A percentile compares a stretch with the other conserved stretches of the same genome.
Evolutionary conservation across 2,329 filamentous ascomycete species (phyloP).

Genomic region (Cryoendolithus antarcticus): DNA sequence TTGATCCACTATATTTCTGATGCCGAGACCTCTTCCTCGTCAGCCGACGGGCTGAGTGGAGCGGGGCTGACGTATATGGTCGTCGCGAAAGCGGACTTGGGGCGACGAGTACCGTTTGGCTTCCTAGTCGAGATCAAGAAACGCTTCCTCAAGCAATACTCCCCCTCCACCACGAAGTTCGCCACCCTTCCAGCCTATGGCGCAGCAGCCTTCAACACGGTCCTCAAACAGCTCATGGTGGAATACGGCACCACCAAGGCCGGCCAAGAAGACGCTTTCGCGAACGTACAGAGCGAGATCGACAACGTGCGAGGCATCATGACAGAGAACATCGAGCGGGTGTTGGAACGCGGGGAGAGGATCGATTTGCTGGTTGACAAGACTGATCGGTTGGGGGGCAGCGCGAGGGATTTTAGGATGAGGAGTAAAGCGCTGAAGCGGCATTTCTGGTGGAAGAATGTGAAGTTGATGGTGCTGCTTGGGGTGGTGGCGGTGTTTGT

Average conservation of each 20-base stretch:
- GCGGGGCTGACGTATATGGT: slow-evolving; percentile 87
- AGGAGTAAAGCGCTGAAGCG: slow-evolving; percentile 75
- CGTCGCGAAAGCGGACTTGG: slow-evolving; percentile 67
- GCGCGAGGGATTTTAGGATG: slow-evolving; percentile 79
- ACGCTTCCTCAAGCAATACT: slow-evolving; percentile 65
- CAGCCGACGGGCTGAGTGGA: slow-evolving; percentile 26
- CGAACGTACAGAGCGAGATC: slow-evolving; percentile 76
- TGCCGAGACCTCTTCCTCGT: slow-evolving; percentile 30
- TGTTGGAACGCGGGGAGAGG: slow-evolving; percentile 79
- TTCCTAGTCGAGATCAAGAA: slow-evolving; percentile 85
- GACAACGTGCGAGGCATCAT: slow-evolving; percentile 86
- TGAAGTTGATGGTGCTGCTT: slow-evolving; percentile 79
- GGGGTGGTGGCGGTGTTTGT: slow-evolving; percentile 60
- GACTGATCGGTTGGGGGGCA: slow-evolving; percentile 82
- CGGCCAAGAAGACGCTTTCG: slow-evolving; percentile 67
- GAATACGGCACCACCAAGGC: slow-evolving; percentile 70
- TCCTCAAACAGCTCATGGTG: slow-evolving; percentile 65
- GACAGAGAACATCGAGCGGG: slow-evolving; percentile 85
- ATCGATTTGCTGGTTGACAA: slow-evolving; percentile 93
- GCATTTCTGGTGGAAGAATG: slow-evolving; percentile 99
- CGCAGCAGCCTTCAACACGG: slow-evolving; percentile 71
- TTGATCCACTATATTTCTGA: slow-evolving; percentile 95
- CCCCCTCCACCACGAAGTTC: slow-evolving; percentile 57
- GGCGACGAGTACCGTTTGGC: slow-evolving; percentile 81
- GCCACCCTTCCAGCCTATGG: slow-evolving; percentile 74